Base-by-base conservation (phyloP, 257 asterid genomes). In the Misopates orontium region DNA sequence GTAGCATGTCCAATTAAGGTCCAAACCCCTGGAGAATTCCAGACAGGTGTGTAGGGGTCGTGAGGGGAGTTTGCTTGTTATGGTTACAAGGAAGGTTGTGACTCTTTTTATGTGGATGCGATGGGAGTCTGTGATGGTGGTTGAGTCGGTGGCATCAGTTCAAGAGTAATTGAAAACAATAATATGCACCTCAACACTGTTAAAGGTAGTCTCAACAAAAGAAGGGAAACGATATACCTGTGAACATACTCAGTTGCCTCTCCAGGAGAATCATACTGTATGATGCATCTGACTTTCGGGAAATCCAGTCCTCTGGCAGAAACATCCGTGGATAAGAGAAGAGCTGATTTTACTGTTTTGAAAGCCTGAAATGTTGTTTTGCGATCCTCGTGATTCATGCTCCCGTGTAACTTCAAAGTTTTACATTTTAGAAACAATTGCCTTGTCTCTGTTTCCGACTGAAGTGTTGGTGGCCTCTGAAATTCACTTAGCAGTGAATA, bases 191-290 rank as follows among this genome's bases (percentile, higher is more conserved):
- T n/a, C 9, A 12, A 41, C 20, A 9, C 40, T 24, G n/a, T 15
- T 55, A 60, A 32, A 10, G 10, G 50, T 23, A 52, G 23, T 48
- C 50, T 53, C 56, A 48, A 23, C 20, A 9, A n/a, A 57, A 56
- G 24, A 19, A 52, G 23, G 75, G 32, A 21, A 66, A 68, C 25
- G 24, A 76, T 64, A 58, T 76, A 94, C 99, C 99, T 85, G 85
- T 94, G 99, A 65, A 94, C 97, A 88, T 90, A 94, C 72, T 94
- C 99, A 36, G 97, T 86, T 65, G 96, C 96, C 82, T 94, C 99
- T 67, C 99, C 96, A 23, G 99, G 99, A 73, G 99, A 86, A 80
- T 94, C 99, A 78, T 94, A 94, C 74, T 94, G 99, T 67, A 94
- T 81, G 72, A 94, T 94, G 79, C 89, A 94, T 80, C 85, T 83